Evolutionary conservation across 257 asterid species (phyloP).

Genomic region (Coffea eugenioides): DNA sequence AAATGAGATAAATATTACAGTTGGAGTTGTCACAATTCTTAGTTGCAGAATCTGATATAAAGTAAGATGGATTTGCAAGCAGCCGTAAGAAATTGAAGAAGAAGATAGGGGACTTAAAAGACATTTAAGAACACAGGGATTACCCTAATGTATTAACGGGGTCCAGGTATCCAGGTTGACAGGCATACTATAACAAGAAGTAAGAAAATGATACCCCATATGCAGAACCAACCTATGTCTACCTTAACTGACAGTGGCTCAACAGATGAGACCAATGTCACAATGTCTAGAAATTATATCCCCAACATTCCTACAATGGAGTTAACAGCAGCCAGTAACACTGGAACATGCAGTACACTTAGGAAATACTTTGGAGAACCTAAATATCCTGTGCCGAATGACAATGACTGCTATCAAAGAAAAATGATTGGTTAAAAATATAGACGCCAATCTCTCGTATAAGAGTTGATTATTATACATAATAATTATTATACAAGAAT

Average conservation of each 20-base stretch:
- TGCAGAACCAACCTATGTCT: neutral
- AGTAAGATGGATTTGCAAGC: neutral
- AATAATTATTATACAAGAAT: neutral
- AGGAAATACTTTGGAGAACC: neutral
- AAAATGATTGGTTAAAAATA: neutral
- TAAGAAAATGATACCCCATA: neutral
- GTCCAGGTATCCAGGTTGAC: neutral
- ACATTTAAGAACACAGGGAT: neutral
- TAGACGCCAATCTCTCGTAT: neutral
- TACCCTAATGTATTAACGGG: neutral
- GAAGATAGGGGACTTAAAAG: neutral
- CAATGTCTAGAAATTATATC: neutral
- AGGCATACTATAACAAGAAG: neutral
- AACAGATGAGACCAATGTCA: neutral
- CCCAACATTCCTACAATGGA: neutral
- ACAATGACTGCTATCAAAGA: neutral
- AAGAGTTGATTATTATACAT: neutral
- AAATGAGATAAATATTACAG: neutral
- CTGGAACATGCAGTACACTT: neutral
- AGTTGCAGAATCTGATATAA: neutral
- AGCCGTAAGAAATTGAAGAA: neutral
- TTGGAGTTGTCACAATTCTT: neutral
- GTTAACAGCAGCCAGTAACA: no score
- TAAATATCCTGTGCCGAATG: neutral
- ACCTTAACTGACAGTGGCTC: neutral